Evolutionary conservation across 2,329 filamentous ascomycete genomes (phyloP).

Genomic region (Corinectria fuckeliana): DNA sequence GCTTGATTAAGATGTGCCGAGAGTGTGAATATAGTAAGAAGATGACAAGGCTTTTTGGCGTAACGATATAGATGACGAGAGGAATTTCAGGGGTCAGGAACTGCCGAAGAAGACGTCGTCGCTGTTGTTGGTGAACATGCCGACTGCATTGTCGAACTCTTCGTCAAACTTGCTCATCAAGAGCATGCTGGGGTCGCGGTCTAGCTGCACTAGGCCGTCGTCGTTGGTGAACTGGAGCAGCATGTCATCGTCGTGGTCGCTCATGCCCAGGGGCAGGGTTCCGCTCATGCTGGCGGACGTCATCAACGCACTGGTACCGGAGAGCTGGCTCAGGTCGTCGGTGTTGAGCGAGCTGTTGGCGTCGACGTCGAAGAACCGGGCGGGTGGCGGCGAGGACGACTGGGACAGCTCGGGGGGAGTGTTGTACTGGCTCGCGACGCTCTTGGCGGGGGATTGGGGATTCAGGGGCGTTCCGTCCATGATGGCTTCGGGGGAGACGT

Average conservation of each 20-base stretch:
- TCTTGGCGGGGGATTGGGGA: slow-evolving; percentile 57
- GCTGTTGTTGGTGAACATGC: slow-evolving; percentile 57
- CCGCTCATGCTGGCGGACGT: slow-evolving; percentile 43
- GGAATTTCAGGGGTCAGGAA: slow-evolving; percentile 28
- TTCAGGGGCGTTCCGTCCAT: slow-evolving; percentile 47
- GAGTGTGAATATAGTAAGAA: slow-evolving; percentile 13
- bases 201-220: slow-evolving; percentile 51
- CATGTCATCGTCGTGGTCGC: slow-evolving; percentile 54
- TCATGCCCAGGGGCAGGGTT: slow-evolving; percentile 43
- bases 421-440: slow-evolving; percentile 58
- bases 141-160: slow-evolving; percentile 55
- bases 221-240: slow-evolving; percentile 51
- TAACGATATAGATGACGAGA: slow-evolving; percentile 1
- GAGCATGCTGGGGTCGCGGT: slow-evolving; percentile 55
- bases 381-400: slow-evolving; percentile 61
- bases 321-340: slow-evolving; percentile 42
- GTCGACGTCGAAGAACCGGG: slow-evolving; percentile 56
- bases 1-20: slow-evolving; percentile 22
- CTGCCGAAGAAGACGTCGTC: slow-evolving; percentile 61
- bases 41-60: slow-evolving; percentile 20
- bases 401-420: slow-evolving; percentile 67
- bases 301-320: slow-evolving; percentile 42
- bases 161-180: slow-evolving; percentile 63
- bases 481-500: slow-evolving; percentile 56
- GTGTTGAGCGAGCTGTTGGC: slow-evolving; percentile 43